Evolutionary conservation across 805 yeast species (phyloP), one percentile per base, ranked within the genome.

Genomic region (Suhomyces sp.): DNA sequence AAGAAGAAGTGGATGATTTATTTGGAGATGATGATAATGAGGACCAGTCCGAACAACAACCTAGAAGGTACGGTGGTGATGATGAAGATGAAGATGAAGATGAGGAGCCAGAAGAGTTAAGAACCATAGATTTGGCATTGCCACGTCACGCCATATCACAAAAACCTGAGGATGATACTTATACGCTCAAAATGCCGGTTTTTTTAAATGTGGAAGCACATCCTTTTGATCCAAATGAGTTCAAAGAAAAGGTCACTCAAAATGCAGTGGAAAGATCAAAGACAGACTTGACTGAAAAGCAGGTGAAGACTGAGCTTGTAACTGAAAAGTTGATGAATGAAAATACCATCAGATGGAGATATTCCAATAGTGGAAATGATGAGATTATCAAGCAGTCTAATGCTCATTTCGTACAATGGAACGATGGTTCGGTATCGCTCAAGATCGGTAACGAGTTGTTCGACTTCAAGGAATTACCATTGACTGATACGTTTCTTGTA

Each of bases 331-430:
- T 83, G 21, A 70, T 77, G 37, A 87, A 82, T 43, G 88, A 85
- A 51, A 91, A 88, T 58, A 88, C 96, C 0, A 70, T 93, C 21
- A 77, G 98, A 54, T 93, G 98, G 98, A 78, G 95, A 61, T 91
- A 90, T 58, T 83, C 88, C 11, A 77, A 83, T 39, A 81, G 79
- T 41, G 76, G 75, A n/a, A 66, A 72, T 35, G 81, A 79, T 27
- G 88, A 83, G 42, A 78, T 90, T 45, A 76, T 77, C 51, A 85
- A 85, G 49, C 95, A 88, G 56, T 83, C 95, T 7, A 93, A 93
- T 54, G 81, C 96, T 4, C 87, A 90, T 53, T 79, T 91, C 38
- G 75, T 93, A 22, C 84, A 87, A 57, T 93, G 98, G 98, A 83
- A 84, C 37, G 98, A 93, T 60, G 98, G 98, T 1, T 71, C 87